phyloP scores from a whole-genome alignment of 768 basidiomycete species.

The Trametes punicea region DNA sequence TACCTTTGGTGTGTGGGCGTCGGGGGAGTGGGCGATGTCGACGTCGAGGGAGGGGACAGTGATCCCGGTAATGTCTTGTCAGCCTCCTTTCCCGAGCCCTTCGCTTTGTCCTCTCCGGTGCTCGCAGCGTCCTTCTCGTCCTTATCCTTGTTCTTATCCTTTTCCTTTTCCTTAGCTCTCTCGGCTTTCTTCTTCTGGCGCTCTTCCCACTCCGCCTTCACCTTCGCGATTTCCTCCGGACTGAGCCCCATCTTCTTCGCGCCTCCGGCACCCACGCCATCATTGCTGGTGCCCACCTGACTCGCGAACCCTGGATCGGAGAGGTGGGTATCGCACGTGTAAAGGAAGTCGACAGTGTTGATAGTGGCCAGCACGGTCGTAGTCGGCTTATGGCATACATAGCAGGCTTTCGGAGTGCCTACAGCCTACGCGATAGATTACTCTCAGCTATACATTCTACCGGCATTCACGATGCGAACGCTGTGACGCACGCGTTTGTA shows the following conservation, averaged over 20 bases:
- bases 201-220: slow-evolving; percentile 79
- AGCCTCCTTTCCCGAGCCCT: slow-evolving; percentile 12
- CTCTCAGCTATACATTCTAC: slow-evolving; percentile 9
- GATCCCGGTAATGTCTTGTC: slow-evolving; percentile 30
- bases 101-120: slow-evolving; percentile 21
- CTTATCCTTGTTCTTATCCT: slow-evolving; percentile 40
- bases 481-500: slow-evolving; percentile 72
- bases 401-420: slow-evolving; percentile 76
- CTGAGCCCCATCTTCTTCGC: slow-evolving; percentile 41
- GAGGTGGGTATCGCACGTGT: slow-evolving; percentile 80
- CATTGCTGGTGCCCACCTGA: slow-evolving; percentile 38
- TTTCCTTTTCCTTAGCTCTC: slow-evolving; percentile 49
- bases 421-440: slow-evolving; percentile 49
- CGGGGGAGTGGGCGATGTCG: slow-evolving; percentile 28
- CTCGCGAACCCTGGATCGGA: slow-evolving; percentile 74
- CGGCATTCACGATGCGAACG: background rate
- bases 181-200: slow-evolving; percentile 60
- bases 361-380: slow-evolving; percentile 82
- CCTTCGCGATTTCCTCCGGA: slow-evolving; percentile 72
- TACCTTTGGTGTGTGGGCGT: slow-evolving; percentile 68
- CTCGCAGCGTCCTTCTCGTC: slow-evolving; percentile 33
- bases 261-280: slow-evolving; percentile 29
- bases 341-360: slow-evolving; percentile 82
- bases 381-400: slow-evolving; percentile 75
- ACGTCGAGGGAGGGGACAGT: slow-evolving; percentile 28